Evolutionary conservation across 139 green algal species (phyloP), one percentile per base, ranked within the genome.

Genomic region (Chlamydomonas sphaeroides): DNA sequence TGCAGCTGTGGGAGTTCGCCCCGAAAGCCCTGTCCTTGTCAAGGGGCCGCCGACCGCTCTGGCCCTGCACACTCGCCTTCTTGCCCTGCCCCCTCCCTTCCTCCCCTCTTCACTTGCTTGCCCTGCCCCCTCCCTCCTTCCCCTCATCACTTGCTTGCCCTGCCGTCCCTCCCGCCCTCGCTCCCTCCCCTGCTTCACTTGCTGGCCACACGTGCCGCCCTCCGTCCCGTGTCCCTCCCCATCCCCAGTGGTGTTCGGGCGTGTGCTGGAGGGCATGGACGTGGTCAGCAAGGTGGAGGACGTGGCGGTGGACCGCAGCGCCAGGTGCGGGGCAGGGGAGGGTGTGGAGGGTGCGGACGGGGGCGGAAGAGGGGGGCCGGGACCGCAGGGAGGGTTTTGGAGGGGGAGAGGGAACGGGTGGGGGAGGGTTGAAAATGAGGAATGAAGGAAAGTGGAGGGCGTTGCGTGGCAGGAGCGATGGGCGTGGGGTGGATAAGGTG

Each of bases 121-220:
- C 45, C 8, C 45, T 8, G 8, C 45, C 45, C 10, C 45, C 10
- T 20, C 8, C 45, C 45, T 51, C 51, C 20, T 26, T 25, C 14
- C 51, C 18, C 15, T 30, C 4, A 25, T 26, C 14, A 25, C 4
- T 25, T 26, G 15, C 3, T 38, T 42, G 36, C n/a, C 38, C 28
- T 67, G 51, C 33, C 65, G 73, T 30, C 18, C 1, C 38, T 6
- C 7, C 5, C 61, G n/a, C 32, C 21, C 5, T 7, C 18, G 14
- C 48, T 63, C 3, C 33, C 33, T 18, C 21, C 4, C 33, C 32
- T 28, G 1, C 11, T 42, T 14, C 41, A 25, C 48, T 39, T 26
- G 56, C 36, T 70, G 74, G 92, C 93, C 96, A 10, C 92, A 88
- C 18, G 94, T 85, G 2, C 63, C 75, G 0, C 89, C 73, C 74